Evolutionary conservation across 1,139 yeast species (phyloP).

Genomic region (Lipomyces yarrowii): DNA sequence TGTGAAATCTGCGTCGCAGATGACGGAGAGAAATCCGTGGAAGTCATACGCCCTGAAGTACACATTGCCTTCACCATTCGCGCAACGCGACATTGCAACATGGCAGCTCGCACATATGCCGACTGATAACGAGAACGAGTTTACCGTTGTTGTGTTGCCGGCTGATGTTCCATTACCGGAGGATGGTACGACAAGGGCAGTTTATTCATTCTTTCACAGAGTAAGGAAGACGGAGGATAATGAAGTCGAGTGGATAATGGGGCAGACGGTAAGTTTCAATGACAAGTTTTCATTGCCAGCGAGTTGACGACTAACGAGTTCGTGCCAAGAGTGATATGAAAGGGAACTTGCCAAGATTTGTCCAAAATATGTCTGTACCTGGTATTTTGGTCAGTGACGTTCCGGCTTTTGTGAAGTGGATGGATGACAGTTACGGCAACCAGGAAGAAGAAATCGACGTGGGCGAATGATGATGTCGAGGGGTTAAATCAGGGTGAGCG

Average conservation of each 20-base stretch:
- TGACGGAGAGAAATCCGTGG: constrained; percentile 13
- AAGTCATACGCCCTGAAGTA: constrained; percentile 14
- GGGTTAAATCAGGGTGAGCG: neutral
- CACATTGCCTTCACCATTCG: constrained; percentile 25
- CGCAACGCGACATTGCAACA: constrained; percentile 22
- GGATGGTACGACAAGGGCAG: constrained; percentile 20
- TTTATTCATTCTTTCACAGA: constrained; percentile 25
- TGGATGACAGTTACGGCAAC: constrained; percentile 17
- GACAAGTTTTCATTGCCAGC: too few relatives aligned
- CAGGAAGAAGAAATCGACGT: neutral
- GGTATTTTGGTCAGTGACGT: constrained; percentile 20
- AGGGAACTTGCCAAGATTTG: constrained; percentile 25
- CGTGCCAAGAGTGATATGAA: constrained; percentile 26
- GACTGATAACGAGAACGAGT: constrained; percentile 4
- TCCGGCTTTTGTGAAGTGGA: constrained; percentile 16
- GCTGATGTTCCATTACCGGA: constrained; percentile 18
- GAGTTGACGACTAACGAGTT: neutral
- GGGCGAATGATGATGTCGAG: neutral
- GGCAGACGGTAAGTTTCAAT: constrained; percentile 18
- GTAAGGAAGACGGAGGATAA: constrained; percentile 12
- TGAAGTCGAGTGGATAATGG: constrained; percentile 19
- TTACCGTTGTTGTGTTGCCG: constrained; percentile 21
- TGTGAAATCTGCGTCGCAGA: constrained; percentile 10
- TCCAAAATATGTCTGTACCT: constrained; percentile 23
- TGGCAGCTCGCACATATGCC: constrained; percentile 18